Evolutionary conservation across 331 rosid genomes (phyloP), one percentile per base, ranked within the genome.

Genomic region (Acacia pycnantha): DNA sequence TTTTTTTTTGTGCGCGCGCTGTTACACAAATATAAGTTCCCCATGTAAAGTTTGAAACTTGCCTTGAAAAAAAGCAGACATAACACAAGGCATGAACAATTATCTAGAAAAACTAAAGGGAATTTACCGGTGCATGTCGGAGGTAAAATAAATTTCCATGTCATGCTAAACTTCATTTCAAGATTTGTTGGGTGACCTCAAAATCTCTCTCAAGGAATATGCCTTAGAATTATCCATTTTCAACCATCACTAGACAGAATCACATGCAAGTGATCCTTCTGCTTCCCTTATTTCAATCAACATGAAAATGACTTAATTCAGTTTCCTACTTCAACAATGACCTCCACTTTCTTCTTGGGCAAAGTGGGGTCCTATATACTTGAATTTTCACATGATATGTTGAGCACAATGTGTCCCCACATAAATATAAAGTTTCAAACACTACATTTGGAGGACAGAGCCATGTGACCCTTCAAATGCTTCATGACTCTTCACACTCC

Each of bases 191-290:
- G 76, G 76, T 51, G 92, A 86, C 76, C 87, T 86, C 27, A 81
- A 84, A 27, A 84, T 89, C 64, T 90, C 89, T 14, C 89, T 91
- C 82, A 83, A 77, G 27, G 82, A 88, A 84, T 86, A 89, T 8
- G 8, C 15, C 26, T 35, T 41, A 18, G 21, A 62, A 14, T 24
- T 12, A 62, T 47, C 16, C 27, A 16, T 14, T 26, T 15, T 27
- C 16, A 18, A 27, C 26, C 22, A 48, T 43, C 62, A 29, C 10
- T 2, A 21, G 67, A 74, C 68, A 65, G 18, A 9, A 41, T 61
- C 71, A 76, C 58, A 76, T 59, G 80, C 58, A 41, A 16, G 27
- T 43, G 21, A 12, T 76, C 31, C 41, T 8, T 14, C 16, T 76
- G 72, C 59, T 41, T 3, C 64, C 54, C 27, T 19, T 40, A 6